Percentiles rank a stretch among this genome's conserved stretches.
phyloP scores from a whole-genome alignment of 345 rosid genomes.

The Gossypium anomalum region DNA sequence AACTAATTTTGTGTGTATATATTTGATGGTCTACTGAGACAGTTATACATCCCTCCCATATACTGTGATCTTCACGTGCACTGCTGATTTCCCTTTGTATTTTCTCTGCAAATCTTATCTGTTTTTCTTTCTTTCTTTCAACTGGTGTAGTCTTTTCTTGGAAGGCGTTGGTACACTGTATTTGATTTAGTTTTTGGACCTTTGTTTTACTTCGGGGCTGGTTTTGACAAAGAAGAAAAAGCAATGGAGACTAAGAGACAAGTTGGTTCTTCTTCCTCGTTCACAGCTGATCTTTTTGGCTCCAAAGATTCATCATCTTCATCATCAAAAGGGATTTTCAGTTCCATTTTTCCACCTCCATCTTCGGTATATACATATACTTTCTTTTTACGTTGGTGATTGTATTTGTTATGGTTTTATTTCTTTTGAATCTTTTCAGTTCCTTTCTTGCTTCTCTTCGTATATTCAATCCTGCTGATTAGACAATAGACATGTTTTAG shows the following conservation, averaged over 20 bases:
- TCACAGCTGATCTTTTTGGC: constrained; percentile 64
- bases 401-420: neutral
- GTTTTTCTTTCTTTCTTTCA: neutral
- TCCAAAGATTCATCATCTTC: constrained; percentile 45
- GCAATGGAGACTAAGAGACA: constrained; percentile 53
- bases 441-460: neutral
- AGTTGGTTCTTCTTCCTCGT: constrained; percentile 43
- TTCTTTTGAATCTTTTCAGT: neutral
- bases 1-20: neutral
- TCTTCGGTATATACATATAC: constrained; percentile 33
- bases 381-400: neutral
- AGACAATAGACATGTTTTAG: neutral
- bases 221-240: neutral
- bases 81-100: neutral
- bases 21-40: neutral
- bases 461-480: neutral
- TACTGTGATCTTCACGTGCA: constrained; percentile 12
- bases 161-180: neutral
- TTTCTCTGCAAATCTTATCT: constrained; percentile 6
- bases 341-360: constrained; percentile 62
- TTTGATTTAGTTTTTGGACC: neutral
- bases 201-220: neutral
- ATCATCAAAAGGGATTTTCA: constrained; percentile 48
- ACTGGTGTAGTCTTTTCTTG: neutral
- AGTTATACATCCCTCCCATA: neutral